Evolutionary conservation across 2,329 filamentous ascomycete genomes (phyloP).

Genomic region (Plectosphaerella plurivora): DNA sequence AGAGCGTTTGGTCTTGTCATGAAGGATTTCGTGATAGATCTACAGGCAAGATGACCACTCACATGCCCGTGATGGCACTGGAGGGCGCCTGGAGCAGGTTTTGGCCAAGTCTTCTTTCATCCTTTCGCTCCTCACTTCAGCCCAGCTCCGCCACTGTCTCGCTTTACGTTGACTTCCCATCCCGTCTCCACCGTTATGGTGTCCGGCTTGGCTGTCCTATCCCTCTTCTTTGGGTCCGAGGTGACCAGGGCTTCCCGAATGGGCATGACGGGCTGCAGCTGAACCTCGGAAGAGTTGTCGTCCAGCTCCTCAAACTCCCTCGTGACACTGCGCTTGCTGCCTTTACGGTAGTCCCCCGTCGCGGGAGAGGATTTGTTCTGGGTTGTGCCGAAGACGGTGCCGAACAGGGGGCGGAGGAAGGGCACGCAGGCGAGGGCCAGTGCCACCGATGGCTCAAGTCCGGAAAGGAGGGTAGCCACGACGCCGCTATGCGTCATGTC

Average conservation of each 20-base stretch:
- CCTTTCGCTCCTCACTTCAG: neutral
- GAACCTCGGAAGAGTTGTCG: slow-evolving; percentile 1
- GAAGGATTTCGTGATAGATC: no score
- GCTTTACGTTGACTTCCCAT: neutral
- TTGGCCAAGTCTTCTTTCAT: neutral
- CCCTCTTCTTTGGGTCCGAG: neutral
- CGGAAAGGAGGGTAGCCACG: neutral
- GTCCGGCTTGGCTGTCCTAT: neutral
- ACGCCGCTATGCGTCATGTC: slow-evolving; percentile 1
- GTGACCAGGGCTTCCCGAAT: neutral
- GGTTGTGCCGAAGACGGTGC: neutral
- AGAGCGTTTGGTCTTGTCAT: no score
- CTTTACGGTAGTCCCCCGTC: neutral
- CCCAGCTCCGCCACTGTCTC: neutral
- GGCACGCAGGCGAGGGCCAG: slow-evolving; percentile 1
- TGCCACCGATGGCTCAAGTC: neutral
- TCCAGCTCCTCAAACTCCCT: neutral
- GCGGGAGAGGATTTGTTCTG: neutral
- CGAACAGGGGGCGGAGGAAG: neutral
- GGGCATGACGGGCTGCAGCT: slow-evolving; percentile 1
- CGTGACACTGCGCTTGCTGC: neutral
- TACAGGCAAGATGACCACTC: no score
- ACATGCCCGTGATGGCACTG: no score
- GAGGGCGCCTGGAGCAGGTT: no score
- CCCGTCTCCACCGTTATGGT: neutral